Base-by-base conservation (phyloP, 192 early-diverging fungal genomes). In the Linnemannia exigua region DNA sequence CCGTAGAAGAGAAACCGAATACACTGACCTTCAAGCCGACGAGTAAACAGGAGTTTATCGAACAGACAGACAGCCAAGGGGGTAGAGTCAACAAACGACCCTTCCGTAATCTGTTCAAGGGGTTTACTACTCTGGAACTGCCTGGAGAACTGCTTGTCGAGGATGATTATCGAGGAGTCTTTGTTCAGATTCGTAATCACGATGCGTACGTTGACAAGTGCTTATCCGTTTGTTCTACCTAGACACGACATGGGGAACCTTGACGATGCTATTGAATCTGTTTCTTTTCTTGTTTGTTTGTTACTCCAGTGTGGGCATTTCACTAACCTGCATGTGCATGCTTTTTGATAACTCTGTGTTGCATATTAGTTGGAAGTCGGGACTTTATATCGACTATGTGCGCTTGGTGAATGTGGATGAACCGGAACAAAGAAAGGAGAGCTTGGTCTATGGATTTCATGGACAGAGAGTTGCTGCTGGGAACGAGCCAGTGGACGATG, bases 341-440 rank as follows among this genome's bases (percentile, higher is more conserved):
- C 20, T 33, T 37, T 11, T 28, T 28, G 2, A 11, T 54, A 36
- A 36, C 8, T 73, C 35, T 36, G 19, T 66, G 19, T 31, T 17
- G 17, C 25, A 41, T 61, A 61, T 35, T 54, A 86, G 84, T n/a
- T 86, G 84, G 84, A 86, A 86, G 19, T 80, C 78, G 9, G 84
- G 84, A 17, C 70, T 86, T 6, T 79, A 51, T 5, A 73, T 86
- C 33, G 84, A 86, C 44, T 86, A 77, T 77, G 84, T 75, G 9
- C 73, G 75, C 25, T 70, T 86, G 7, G 84, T 86, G 41, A 66
- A 86, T 48, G 0, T 86, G 75, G 75, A 86, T 58, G 79, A 80
- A 35, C 83, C 83, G 12, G 51, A 79, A 25, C 31, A 47, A 35
- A 76, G 72, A 47, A 75, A 74, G 46, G 66, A 79, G 0, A 35